A percentile compares a stretch with the other conserved stretches of the same genome.
Conservation (phyloP, 1,139 yeast species). For the Hansenula sp. region DNA sequence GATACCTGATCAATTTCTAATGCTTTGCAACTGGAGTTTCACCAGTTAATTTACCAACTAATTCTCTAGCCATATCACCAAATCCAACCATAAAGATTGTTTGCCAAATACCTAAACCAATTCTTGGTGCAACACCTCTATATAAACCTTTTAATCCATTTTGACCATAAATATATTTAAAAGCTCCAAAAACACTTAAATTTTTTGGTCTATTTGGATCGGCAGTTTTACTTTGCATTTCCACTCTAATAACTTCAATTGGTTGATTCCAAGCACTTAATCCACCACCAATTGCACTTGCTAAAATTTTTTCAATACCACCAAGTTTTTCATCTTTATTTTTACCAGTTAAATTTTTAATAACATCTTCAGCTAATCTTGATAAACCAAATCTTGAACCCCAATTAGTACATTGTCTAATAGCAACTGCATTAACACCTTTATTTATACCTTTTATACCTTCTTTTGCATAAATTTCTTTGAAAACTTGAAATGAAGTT, state of each 20-base stretch:
- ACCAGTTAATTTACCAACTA: conserved; percentile 55
- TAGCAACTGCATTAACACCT: conserved; percentile 99
- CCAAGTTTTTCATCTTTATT: conserved; percentile 55
- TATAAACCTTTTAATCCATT: conserved; percentile 89
- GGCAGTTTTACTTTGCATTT: conserved; percentile 89
- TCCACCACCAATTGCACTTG: conserved; percentile 96
- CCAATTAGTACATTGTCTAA: conserved; percentile 98
- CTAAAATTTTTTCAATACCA: conserved; percentile 75
- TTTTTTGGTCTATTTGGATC: conserved; percentile 97
- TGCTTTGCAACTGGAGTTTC: conserved; percentile 46
- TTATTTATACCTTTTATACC: conserved; percentile 93
- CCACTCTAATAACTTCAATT: conserved; percentile 94
- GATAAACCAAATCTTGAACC: conserved; percentile 95
- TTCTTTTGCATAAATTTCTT: conserved; percentile 75
- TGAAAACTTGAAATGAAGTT: conserved; percentile 80
- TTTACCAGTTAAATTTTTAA: conserved; percentile 62
- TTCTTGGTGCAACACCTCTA: conserved; percentile 95
- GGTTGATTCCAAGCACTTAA: conserved; percentile 99
- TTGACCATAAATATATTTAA: conserved; percentile 73
- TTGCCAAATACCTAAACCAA: conserved; percentile 97
- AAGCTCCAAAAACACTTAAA: conserved; percentile 72
- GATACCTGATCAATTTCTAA: conserved; percentile 13
- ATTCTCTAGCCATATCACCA: conserved; percentile 84
- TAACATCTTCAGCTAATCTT: conserved; percentile 84
- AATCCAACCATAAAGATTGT: conserved; percentile 99